Evolutionary conservation across 2,329 filamentous ascomycete genomes (phyloP).

Genomic region (Botryotinia convoluta): DNA sequence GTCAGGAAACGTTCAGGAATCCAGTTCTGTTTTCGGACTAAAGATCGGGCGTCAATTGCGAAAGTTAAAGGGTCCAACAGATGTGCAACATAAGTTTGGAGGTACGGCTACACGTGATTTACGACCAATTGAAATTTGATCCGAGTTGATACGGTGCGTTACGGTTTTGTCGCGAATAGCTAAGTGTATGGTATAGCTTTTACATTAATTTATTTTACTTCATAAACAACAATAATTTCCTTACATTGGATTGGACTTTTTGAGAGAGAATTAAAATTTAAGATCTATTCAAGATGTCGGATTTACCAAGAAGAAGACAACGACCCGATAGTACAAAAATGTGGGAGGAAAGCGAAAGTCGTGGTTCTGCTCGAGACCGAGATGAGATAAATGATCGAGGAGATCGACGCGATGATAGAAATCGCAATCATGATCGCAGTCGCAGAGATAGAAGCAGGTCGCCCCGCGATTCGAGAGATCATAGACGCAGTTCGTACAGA

Average conservation of each 20-base stretch:
- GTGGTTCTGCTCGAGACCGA: constrained; percentile 38
- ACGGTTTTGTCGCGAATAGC: neutral
- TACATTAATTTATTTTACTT: neutral
- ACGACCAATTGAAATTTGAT: neutral
- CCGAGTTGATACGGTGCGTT: neutral
- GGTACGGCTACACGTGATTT: neutral
- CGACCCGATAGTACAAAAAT: constrained; percentile 58
- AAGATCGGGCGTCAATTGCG: neutral
- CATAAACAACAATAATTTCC: neutral
- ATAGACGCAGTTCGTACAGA: constrained; percentile 30
- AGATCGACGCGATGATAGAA: constrained; percentile 38
- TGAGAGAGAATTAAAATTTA: neutral
- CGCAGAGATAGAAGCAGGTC: constrained; percentile 39
- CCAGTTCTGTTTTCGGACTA: neutral
- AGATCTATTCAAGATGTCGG: constrained; percentile 44
- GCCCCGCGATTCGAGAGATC: constrained; percentile 29
- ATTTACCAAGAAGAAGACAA: constrained; percentile 50
- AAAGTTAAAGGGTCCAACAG: neutral
- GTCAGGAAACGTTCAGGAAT: neutral
- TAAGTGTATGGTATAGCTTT: neutral
- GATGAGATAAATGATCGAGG: constrained; percentile 41
- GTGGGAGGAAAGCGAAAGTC: constrained; percentile 52
- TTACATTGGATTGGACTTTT: neutral
- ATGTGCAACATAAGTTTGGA: neutral
- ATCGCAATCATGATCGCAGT: constrained; percentile 37